Evolutionary conservation across 2,329 filamentous ascomycete genomes (phyloP), one percentile per base, ranked within the genome.

Genomic region (Alternaria ventricosa): DNA sequence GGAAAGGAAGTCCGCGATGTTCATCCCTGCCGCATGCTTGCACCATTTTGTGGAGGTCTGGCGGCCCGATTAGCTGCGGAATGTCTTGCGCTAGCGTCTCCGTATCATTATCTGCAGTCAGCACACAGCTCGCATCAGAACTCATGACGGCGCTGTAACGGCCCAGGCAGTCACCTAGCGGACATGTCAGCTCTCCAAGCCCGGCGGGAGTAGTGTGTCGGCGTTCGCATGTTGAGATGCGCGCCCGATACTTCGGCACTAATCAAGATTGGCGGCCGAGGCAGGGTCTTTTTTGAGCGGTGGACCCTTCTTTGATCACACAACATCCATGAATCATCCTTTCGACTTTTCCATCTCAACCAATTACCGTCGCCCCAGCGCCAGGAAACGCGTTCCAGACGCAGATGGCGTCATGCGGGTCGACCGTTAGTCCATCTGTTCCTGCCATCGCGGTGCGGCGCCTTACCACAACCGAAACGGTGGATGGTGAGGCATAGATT

Each of bases 391-490:
- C 56, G 67, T 65, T 66, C 69, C 67, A 65, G 71, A 72, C 50
- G 59, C 62, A 59, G 58, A 71, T 72, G 67, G 70, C 68, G 68
- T 68, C 63, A 72, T 70, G 51, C 41, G 63, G n/a, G 51, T 53
- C 51, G 23, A 27, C 49, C 65, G 63, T 46, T 73, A 73, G 71
- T 70, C 65, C 66, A 73, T 72, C 54, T 73, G 63, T 71, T 57
- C 61, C 70, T 73, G 66, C 68, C 63, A 73, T 73, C 71, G 71
- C 65, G 64, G 57, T 27, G 22, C 65, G 64, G 62, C 55, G 57
- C 46, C 62, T 63, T 60, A 56, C 61, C 56, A 47, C 57, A 59
- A 60, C 67, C 64, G 56, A 69, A 66, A 63, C 57, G 63, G 70
- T 55, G 54, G 61, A 50, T 71, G 66, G 67, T 73, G 71, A 60